Conservation (phyloP, 805 yeast species). For the Barnettozyma pratensis region DNA sequence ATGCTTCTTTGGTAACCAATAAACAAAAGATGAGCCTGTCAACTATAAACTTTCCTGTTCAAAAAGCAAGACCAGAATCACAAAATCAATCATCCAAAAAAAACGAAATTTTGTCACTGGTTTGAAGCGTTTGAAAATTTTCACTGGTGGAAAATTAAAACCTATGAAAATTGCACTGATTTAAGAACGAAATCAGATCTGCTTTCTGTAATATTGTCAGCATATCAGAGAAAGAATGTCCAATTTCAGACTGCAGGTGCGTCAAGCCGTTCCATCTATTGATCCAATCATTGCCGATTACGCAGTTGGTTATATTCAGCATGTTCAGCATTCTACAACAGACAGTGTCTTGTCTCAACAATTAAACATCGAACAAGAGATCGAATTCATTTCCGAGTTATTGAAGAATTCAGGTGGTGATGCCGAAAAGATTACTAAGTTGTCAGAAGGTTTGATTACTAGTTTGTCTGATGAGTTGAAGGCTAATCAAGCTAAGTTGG, state of each 20-base stretch:
- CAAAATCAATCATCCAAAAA: too few relatives aligned
- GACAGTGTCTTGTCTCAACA: constrained; percentile 79
- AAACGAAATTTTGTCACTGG: too few relatives aligned
- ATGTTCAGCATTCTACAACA: constrained; percentile 69
- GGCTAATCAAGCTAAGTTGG: constrained; percentile 67
- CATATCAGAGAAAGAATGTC: constrained; percentile 23
- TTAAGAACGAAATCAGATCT: too few relatives aligned
- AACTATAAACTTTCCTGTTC: too few relatives aligned
- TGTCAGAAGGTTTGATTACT: constrained; percentile 43
- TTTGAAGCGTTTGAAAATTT: too few relatives aligned
- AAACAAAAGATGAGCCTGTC: background rate
- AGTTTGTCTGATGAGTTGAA: constrained; percentile 48
- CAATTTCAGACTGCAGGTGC: constrained; percentile 50
- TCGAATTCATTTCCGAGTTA: constrained; percentile 59
- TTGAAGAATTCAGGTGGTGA: constrained; percentile 83
- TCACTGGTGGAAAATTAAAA: background rate
- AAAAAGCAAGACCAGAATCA: too few relatives aligned
- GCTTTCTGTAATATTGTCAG: too few relatives aligned
- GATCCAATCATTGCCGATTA: constrained; percentile 86
- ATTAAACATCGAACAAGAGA: constrained; percentile 61
- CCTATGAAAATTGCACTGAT: too few relatives aligned
- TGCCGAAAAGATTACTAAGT: constrained; percentile 42
- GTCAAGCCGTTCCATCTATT: constrained; percentile 80
- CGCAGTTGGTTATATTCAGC: constrained; percentile 86
- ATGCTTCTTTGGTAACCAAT: background rate